Conservation (phyloP, 768 basidiomycete species). For the Suillus subluteus region DNA sequence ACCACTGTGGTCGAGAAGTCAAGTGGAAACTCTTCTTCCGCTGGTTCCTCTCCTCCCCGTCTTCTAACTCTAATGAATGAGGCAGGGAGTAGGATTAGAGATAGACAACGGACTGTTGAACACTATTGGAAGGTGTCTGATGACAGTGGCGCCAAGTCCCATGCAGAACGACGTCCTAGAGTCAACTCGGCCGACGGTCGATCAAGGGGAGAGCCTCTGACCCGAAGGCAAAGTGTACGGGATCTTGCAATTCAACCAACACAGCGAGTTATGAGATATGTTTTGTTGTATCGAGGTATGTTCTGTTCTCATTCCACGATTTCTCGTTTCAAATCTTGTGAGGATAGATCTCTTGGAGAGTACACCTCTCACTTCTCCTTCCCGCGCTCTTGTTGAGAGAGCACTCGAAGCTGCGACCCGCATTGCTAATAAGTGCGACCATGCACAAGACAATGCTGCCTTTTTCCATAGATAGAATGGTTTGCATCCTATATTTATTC, state of each 20-base stretch:
- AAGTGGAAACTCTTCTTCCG: conserved; percentile 7
- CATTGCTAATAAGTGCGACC: conserved; percentile 65
- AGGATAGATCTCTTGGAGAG: conserved; percentile 52
- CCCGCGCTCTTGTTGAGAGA: conserved; percentile 55
- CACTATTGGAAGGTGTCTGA: conserved; percentile 7
- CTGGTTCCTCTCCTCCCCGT: conserved; percentile 13
- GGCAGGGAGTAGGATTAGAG: conserved; percentile 13
- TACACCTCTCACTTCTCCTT: conserved; percentile 51
- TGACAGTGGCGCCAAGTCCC: conserved; percentile 8
- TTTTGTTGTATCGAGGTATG: conserved; percentile 61
- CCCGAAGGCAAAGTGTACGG: conserved; percentile 41
- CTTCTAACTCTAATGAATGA: conserved; percentile 16
- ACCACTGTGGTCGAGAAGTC: conserved; percentile 10
- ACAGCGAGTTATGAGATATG: conserved; percentile 67
- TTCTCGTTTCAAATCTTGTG: conserved; percentile 12
- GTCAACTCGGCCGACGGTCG: conserved; percentile 3
- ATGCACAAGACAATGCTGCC: conserved; percentile 57
- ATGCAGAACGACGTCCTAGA: conserved; percentile 5
- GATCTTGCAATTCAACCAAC: conserved; percentile 68
- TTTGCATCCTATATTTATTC: neutral
- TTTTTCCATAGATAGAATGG: conserved; percentile 36
- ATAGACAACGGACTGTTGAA: conserved; percentile 13
- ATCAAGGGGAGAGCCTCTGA: conserved; percentile 12
- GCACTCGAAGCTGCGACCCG: conserved; percentile 59
- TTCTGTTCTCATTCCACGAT: neutral